Base-by-base conservation (phyloP, 2,329 filamentous ascomycete species). In the Trichothecium roseum region DNA sequence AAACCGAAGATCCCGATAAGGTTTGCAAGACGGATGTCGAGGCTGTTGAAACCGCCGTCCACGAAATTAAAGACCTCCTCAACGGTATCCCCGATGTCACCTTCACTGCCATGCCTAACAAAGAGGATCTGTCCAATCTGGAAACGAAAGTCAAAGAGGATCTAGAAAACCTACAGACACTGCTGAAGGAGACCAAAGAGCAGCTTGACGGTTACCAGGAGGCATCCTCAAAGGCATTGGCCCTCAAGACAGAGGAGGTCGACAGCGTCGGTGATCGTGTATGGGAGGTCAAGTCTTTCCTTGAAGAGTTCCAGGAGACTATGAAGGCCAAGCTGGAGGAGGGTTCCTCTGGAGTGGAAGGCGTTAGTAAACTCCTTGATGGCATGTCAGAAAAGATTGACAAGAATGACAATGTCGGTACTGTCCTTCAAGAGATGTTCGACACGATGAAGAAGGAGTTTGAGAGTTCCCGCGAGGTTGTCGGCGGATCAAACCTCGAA, bases 381-480 rank as follows among this genome's bases (percentile, higher is more conserved):
- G 66, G 71, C 30, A 64, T 88, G 39, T 68, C 79, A 49, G 78
- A 83, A 48, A 72, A 69, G 30, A 62, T 78, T 26, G 62, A 62
- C 37, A 68, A 71, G 46, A 80, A 77, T 40, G 68, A 71, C 26
- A 68, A 57, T 28, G 56, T 78, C 16, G 61, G 67, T 18, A 67
- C 73, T n/a, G 80, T 78, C 42, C 62, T 88, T 36, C 80, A 79
- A 48, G 79, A 81, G 37, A 70, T 88, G 54, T 74, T 78, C 28
- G 79, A 84, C 37, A 74, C 78, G 3, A 78, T 96, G 58, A 87
- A 83, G 55, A 64, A 74, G 1, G 88, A 95, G 52, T 94, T 96
- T 40, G 87, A 95, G 49, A 83, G 88, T 42, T 81, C 84, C 9
- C 82, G 85, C 46, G 78, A 79, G 13, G 77, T 83, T n/a, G 71